Evolutionary conservation across 805 yeast genomes (phyloP), one percentile per base, ranked within the genome.

Genomic region (Yarrowia sp.): DNA sequence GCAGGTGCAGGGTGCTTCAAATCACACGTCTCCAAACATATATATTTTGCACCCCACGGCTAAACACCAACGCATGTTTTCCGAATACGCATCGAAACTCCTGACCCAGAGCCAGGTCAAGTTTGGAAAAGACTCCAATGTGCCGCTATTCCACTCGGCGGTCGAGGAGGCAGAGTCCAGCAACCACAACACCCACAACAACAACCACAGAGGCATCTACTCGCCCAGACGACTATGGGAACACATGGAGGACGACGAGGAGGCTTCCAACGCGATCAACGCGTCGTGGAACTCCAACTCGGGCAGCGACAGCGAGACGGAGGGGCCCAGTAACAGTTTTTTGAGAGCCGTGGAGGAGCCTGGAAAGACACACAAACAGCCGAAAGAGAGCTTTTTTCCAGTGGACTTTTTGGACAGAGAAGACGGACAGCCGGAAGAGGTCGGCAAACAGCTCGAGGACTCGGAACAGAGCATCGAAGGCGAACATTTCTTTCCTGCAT

Each of bases 41-140:
- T 24, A 24, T 24, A 24, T 24, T 24, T 24, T 24, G 7, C 30
- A 24, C 20, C 53, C 17, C 43, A 55, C 46, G 36, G 46, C 19
- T 38, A 33, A 47, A 9, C 17, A 55, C 58, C 24, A n/a, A 47
- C 34, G 39, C 67, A 73, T 73, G 75, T 72, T 73, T 68, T 73
- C 75, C 39, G 73, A 72, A 64, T 73, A 79, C 71, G 78, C 80
- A 14, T 77, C 80, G 17, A 73, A 75, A 70, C 74, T 77, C 55
- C 74, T 78, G 61, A 71, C 78, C 15, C 75, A 75, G 67, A 76
- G 79, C 36, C 76, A 72, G 71, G 70, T 74, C 47, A 73, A 76
- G 47, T 70, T 72, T 43, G 68, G 69, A 46, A 66, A 68, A 12
- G 68, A 63, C 15, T 52, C 61, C n/a, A 71, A 69, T 14, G 77